Evolutionary conservation across 176 grass and related monocot genomes (phyloP), one percentile per base, ranked within the genome.

Genomic region (Tuctoria greenei): DNA sequence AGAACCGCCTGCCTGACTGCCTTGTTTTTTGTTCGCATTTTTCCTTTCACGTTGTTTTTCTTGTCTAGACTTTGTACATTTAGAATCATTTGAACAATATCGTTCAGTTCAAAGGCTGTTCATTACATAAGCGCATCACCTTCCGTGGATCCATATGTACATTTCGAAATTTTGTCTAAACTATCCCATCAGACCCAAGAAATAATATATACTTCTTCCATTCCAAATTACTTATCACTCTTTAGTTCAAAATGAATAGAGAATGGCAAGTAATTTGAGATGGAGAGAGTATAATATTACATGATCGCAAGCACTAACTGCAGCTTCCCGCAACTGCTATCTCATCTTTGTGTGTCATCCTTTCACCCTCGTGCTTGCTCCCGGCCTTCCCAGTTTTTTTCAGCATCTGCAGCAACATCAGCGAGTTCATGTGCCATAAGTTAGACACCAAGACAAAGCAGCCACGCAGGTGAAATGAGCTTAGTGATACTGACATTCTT

Each of bases 401-500:
- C 55, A 88, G 26, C 8, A 75, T 88, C 86, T 88, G 75, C 54
- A 34, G 18, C 4, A 68, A 55, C 61, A 67, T 20, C 35, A 34
- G 79, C 23, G 7, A 55, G 38, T 64, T 34, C 24, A 59, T 11
- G 8, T 4, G 5, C 21, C 4, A 26, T 15, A 69, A 26, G 64
- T 56, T 67, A 44, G 39, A 67, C 18, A 13, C 1, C 7, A n/a
- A 2, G 64, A 67, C 2, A 20, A 31, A 1, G 10, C 16, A 4
- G 13, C 6, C 6, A 52, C 17, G 10, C 42, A 54, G 20, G 7
- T 34, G 23, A 35, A 43, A 31, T 16, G 18, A 28, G 31, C 20
- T 8, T 8, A 21, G 8, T 27, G 50, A 37, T 15, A 6, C 87
- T 82, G 63, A 90, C 91, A 84, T 94, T 90, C 64, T 94, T 89